Percentiles rank a stretch among this genome's conserved stretches.
phyloP scores from a whole-genome alignment of 1,139 yeast genomes.

The Starmera stellimalicola region DNA sequence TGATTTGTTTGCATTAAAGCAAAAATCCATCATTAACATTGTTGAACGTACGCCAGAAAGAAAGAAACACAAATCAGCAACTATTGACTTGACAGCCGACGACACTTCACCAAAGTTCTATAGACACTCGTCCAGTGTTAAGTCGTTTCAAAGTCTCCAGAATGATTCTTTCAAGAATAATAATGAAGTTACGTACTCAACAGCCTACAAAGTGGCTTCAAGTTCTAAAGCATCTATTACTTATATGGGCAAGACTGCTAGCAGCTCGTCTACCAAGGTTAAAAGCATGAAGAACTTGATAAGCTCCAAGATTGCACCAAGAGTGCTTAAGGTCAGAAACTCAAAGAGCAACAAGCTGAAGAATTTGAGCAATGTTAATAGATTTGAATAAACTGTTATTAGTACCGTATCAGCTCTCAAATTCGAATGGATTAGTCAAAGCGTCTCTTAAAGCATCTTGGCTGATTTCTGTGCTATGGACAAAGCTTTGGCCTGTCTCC shows the following conservation, averaged over 20 bases:
- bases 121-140: slow-evolving; percentile 39
- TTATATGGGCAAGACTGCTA: slow-evolving; percentile 32
- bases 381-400: slow-evolving; percentile 5
- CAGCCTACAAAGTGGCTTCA: slow-evolving; percentile 45
- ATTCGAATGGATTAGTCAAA: slow-evolving; percentile 19
- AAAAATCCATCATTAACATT: slow-evolving; percentile 31
- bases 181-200: slow-evolving; percentile 48
- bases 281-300: background rate
- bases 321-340: slow-evolving; percentile 18
- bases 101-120: slow-evolving; percentile 22
- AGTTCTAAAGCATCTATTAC: slow-evolving; percentile 55
- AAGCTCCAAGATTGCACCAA: slow-evolving; percentile 9
- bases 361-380: slow-evolving; percentile 4
- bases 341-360: slow-evolving; percentile 7
- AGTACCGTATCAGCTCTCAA: background rate
- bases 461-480: slow-evolving; percentile 26
- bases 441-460: slow-evolving; percentile 37
- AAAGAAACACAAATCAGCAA: slow-evolving; percentile 3
- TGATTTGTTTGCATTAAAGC: slow-evolving; percentile 40
- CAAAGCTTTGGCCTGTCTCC: slow-evolving; percentile 29
- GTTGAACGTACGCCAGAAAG: slow-evolving; percentile 13
- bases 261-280: background rate
- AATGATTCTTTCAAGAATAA: slow-evolving; percentile 31
- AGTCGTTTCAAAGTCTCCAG: slow-evolving; percentile 35
- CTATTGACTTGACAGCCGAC: slow-evolving; percentile 19